Base-by-base conservation (phyloP, 148 eudicot species). In the Fagopyrum tataricum region DNA sequence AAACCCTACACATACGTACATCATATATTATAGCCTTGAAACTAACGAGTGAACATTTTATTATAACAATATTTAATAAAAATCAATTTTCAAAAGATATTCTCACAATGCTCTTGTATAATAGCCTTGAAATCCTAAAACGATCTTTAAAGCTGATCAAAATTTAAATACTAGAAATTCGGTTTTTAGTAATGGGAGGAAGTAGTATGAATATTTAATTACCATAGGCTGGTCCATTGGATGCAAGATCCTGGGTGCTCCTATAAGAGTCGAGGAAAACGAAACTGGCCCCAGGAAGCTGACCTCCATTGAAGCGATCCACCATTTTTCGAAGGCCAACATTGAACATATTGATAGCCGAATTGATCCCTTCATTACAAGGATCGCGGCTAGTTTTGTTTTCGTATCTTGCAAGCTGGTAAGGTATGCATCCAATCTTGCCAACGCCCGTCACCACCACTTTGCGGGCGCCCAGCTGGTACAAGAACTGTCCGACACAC, bases 351-450 rank as follows among this genome's bases (percentile, higher is more conserved):
- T 18, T 39, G 48, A 93, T 73, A 10, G 78, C 87, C 6, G 79
- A 81, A 73, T 93, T 91, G 73, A 85, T 87, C 47, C 81, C 85
- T 73, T 89, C 97, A 13, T 89, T 89, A 72, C 98, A 93, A 2
- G 4, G 24, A 8, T 71, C 79, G 75, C 78, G 78, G 18, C 12
- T 77, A 14, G 76, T 87, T 1, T 84, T 85, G 20, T 82, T 81
- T 6, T 64, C 69, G 64, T 79, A 77, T 15, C 93, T 81, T 0
- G 98, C 98, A 44, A 93, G 74, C 76, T 86, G 77, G 76, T 87
- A 89, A 0, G 98, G 98, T 78, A 91, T 93, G 87, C 98, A 93
- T 51, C 98, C 98, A 6, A 93, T 87, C 81, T 79, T 90, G 7
- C 95, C 95, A 0, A 93, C 82, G 0, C 73, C 91, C 2, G 90